phyloP scores from a whole-genome alignment of 768 basidiomycete species.

The Candolleomyces aberdarensis region DNA sequence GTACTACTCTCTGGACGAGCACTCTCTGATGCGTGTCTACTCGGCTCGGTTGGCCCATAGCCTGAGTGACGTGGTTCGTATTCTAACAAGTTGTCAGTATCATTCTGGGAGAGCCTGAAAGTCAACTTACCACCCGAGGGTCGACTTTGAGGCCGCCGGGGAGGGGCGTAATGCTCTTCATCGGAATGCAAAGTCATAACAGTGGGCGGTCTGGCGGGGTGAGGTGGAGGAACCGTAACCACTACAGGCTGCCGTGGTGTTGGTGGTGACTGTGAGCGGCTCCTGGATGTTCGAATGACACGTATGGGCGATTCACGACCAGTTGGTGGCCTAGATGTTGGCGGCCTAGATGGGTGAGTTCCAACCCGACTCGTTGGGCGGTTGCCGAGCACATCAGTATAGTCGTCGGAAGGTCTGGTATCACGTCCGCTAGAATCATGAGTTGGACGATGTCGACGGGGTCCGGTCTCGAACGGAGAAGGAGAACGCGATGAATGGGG shows the following conservation, averaged over 20 bases:
- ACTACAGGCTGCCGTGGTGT: slow-evolving; percentile 9
- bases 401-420: too few species aligned
- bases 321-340: background rate
- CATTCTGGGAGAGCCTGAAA: background rate
- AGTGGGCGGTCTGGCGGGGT: slow-evolving; percentile 21
- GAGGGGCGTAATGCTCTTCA: slow-evolving; percentile 10
- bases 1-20: too few species aligned
- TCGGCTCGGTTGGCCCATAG: slow-evolving; percentile 2
- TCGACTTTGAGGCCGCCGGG: slow-evolving; percentile 7
- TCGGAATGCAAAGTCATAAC: slow-evolving; percentile 17
- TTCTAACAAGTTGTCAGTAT: background rate
- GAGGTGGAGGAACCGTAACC: slow-evolving; percentile 19
- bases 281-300: background rate
- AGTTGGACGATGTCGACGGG: too few species aligned
- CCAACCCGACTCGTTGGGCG: background rate
- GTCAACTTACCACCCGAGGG: background rate
- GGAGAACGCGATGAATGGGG: too few species aligned
- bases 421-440: too few species aligned
- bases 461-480: too few species aligned
- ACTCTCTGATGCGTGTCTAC: background rate
- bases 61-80: slow-evolving; percentile 11
- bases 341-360: background rate
- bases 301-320: background rate
- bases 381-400: too few species aligned
- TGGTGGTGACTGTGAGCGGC: background rate